Conservation (phyloP, 148 eudicot genomes). For the Rheum nobile region DNA sequence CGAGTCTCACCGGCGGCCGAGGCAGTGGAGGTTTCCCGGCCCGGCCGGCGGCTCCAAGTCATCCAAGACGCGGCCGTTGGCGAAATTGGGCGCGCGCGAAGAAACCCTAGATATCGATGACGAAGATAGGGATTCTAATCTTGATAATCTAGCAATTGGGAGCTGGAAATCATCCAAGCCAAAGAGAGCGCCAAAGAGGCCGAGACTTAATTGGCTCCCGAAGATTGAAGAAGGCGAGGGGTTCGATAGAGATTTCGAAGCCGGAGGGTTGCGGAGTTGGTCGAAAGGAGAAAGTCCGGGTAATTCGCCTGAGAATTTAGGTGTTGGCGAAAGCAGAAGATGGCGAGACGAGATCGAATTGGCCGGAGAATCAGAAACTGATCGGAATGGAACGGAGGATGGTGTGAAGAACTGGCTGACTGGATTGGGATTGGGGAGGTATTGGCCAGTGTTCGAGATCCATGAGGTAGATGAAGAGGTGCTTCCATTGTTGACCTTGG, state of each 20-base stretch:
- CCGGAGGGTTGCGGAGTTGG: not conserved
- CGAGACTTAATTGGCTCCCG: constrained; percentile 14
- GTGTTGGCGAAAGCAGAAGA: constrained; percentile 10
- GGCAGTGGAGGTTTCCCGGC: constrained; percentile 9
- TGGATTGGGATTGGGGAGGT: constrained; percentile 45
- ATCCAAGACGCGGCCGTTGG: constrained; percentile 28
- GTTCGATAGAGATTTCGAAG: constrained; percentile 2
- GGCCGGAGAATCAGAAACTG: constrained; percentile 1
- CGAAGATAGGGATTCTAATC: constrained; percentile 10
- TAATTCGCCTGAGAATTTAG: constrained; percentile 12
- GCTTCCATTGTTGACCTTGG: constrained; percentile 48
- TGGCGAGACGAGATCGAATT: constrained; percentile 7
- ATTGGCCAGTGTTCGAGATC: constrained; percentile 50
- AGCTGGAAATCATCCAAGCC: constrained; percentile 10
- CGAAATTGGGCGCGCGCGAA: constrained; percentile 16
- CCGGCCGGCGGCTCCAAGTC: constrained; percentile 5
- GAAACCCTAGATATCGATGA: constrained; percentile 13
- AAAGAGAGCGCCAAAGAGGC: constrained; percentile 15
- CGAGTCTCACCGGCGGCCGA: constrained; percentile 10
- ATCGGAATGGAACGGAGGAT: constrained; percentile 7
- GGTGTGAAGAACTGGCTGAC: constrained; percentile 52
- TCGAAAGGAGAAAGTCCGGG: constrained; percentile 11
- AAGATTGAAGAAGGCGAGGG: constrained; percentile 1
- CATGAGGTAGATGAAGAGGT: constrained; percentile 83
- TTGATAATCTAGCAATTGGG: constrained; percentile 1